Evolutionary conservation across 768 basidiomycete genomes (phyloP), one percentile per base, ranked within the genome.

Genomic region (Lentinula lateritia): DNA sequence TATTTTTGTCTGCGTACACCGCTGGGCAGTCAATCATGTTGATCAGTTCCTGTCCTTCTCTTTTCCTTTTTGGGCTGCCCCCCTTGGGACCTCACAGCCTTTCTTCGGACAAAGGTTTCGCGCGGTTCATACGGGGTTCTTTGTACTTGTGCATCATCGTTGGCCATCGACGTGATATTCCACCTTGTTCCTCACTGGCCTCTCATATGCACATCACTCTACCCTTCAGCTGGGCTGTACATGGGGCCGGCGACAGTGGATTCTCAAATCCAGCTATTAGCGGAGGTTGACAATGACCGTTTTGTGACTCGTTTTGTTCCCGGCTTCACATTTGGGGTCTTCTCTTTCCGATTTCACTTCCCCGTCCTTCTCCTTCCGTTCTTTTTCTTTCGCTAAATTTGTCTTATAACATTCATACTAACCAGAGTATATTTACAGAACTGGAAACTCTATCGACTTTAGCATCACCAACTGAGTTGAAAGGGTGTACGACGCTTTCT

Each of bases 361-460:
- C 41, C 56, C 56, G 56, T 46, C 18, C 56, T 45, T 58, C 15
- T 46, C 18, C 56, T 45, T 58, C 15, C 23, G 32, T 58, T 32
- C 41, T 58, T 43, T 58, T 23, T 12, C 45, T 58, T 23, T 48
- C 8, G 7, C 32, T 16, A 50, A 43, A 5, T 52, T 18, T 42
- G 16, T 42, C 23, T 38, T 41, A 38, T 3, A 56, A 42, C 55
- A 56, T 56, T 56, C 55, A 43, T 56, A 15, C 55, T 56, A 23
- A 56, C 41, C 5, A 36, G 15, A 10, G 23, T 54, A 4, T 54
- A 28, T 43, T 32, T 50, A 5, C 18, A 59, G 93, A 76, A 58
- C 79, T 95, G 58, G 89, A 93, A 77, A 72, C 72, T 56, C 76
- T 90, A 52, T 83, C 89, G 23, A 73, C 79, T 41, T 66, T 66